Evolutionary conservation across 2,329 filamentous ascomycete genomes (phyloP).

Genomic region (Botrytis cinerea): DNA sequence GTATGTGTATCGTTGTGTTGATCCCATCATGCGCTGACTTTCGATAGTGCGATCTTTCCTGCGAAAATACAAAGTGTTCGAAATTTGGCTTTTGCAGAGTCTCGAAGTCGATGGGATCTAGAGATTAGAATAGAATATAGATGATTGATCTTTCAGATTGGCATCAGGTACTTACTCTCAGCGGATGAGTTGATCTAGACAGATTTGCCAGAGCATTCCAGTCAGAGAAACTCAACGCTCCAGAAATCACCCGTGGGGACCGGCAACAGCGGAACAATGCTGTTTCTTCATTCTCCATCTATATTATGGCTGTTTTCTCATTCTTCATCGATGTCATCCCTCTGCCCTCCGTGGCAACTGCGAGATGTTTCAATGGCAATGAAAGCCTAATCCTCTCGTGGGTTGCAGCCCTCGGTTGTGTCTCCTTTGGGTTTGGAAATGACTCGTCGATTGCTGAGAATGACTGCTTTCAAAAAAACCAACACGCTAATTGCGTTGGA

Average conservation of each 20-base stretch:
- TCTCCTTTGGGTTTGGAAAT: too few species aligned
- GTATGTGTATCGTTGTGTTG: not conserved
- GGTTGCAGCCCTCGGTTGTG: not conserved
- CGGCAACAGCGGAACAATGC: not conserved
- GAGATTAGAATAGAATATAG: not conserved
- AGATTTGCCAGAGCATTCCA: too few species aligned
- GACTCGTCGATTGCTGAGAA: not conserved
- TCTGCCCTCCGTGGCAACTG: not conserved
- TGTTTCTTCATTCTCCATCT: not conserved
- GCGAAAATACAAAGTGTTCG: not conserved
- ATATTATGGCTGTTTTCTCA: not conserved
- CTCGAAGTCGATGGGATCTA: not conserved
- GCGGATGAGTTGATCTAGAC: not conserved
- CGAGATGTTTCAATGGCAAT: not conserved
- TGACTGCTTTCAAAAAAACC: not conserved
- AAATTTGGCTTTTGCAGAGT: not conserved
- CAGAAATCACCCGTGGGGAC: not conserved
- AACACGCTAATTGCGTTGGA: not conserved
- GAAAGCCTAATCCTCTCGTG: not conserved
- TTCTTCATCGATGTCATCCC: not conserved
- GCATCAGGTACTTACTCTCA: not conserved
- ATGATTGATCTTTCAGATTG: not conserved
- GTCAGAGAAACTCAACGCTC: not conserved
- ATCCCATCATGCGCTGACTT: not conserved
- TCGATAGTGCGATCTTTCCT: not conserved